Base-by-base conservation (phyloP, 371 early-diverging fungal genomes). In the Smittium culicis region DNA sequence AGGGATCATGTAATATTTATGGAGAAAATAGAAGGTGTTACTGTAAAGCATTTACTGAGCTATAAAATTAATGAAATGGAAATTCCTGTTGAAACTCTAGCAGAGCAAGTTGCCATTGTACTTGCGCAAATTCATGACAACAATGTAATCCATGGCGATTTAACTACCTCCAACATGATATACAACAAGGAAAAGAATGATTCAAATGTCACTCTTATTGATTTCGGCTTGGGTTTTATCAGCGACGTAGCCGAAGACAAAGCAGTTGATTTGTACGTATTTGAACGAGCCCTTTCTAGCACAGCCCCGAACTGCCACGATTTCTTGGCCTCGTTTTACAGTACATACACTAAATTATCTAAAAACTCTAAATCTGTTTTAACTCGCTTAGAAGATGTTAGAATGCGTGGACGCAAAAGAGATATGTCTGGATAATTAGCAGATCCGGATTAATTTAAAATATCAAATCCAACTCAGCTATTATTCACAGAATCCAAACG, bases 191-290 rank as follows among this genome's bases (percentile, higher is more conserved):
- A 72, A 14, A 75, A 73, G 30, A 77, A 74, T 5, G 77, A 79
- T n/a, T 29, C 34, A 33, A 35, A 25, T 32, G 54, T 81, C 76
- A 85, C 83, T 28, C 70, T 96, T 61, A 98, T 99, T 67, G 99
- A 99, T 82, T 99, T 99, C 83, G 99, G 99, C 0, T 76, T 99
- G 62, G 90, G 94, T 69, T 92, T 84, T 71, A 80, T 86, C 30
- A 92, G 95, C 16, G 71, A 73, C 1, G 79, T 94, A 72, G 75
- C 79, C n/a, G 99, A 99, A 74, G 99, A 99, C 78, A 98, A 97
- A 78, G 99, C 96, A 25, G 99, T 99, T 0, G 99, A 99, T 82
- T 80, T 99, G 34, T 99, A 98, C 79, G 96, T 99, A 2, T 87
- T 99, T 34, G 99, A 99, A 77, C 85, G 93, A 35, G 92, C 98